Conservation (phyloP, 2,329 filamentous ascomycete genomes). For the Ascosphaera aggregata region DNA sequence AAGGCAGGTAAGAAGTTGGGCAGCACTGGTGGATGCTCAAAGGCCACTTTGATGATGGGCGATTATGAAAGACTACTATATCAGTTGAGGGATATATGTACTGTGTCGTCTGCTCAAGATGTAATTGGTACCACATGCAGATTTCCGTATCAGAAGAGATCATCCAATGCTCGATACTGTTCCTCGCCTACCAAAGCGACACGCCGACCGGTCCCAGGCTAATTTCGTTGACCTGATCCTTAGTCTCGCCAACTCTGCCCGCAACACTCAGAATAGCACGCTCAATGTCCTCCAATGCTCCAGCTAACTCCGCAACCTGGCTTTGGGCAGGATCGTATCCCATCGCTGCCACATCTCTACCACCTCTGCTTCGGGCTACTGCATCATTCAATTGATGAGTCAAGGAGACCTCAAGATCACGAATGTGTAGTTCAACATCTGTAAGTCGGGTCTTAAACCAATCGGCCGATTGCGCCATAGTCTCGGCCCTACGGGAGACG, state of each 20-base stretch:
- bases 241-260: conserved; percentile 32
- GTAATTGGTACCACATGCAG: too few relatives aligned
- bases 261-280: conserved; percentile 40
- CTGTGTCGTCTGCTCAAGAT: too few relatives aligned
- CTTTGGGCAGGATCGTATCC: conserved; percentile 22
- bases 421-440: conserved; percentile 42
- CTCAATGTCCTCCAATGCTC: conserved; percentile 41
- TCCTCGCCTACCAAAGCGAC: neutral
- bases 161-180: neutral
- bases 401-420: conserved; percentile 36
- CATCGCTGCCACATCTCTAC: conserved; percentile 14
- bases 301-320: conserved; percentile 25
- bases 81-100: too few relatives aligned
- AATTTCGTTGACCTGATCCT: conserved; percentile 37
- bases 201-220: conserved; percentile 18
- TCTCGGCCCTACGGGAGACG: conserved; percentile 38
- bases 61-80: too few relatives aligned
- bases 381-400: conserved; percentile 34
- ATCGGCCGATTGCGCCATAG: conserved; percentile 34
- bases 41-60: too few relatives aligned
- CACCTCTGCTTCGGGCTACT: conserved; percentile 20
- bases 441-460: conserved; percentile 34
- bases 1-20: conserved; percentile 3
- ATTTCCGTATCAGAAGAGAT: too few relatives aligned
- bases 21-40: neutral